phyloP scores from a whole-genome alignment of 495 filamentous ascomycete species.

The Penicillium subrubescens region DNA sequence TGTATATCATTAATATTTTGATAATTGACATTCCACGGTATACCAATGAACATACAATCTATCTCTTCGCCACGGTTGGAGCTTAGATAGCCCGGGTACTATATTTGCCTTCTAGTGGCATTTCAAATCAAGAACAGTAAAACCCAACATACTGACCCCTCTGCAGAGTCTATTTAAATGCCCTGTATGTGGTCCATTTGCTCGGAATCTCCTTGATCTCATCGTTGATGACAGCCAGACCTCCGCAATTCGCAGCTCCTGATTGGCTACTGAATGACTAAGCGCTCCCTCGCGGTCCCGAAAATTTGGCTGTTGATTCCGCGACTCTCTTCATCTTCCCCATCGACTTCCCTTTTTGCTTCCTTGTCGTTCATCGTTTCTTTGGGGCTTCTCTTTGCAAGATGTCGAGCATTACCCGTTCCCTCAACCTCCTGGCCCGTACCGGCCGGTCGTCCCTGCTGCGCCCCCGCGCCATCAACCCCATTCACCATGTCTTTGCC shows the following conservation, averaged over 20 bases:
- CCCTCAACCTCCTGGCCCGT: conserved; percentile 69
- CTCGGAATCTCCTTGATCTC: background rate
- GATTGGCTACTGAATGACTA: conserved; percentile 47
- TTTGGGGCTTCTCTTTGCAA: conserved; percentile 43
- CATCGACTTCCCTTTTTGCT: conserved; percentile 39
- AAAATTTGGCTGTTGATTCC: conserved; percentile 46
- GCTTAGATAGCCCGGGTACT: background rate
- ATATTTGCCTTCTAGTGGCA: background rate
- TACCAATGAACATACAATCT: background rate
- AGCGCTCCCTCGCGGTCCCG: conserved; percentile 31
- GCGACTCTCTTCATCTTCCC: conserved; percentile 27
- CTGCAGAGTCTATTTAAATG: background rate
- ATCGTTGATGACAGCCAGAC: conserved; percentile 17
- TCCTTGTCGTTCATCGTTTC: conserved; percentile 37
- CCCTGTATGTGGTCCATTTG: background rate
- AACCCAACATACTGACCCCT: background rate
- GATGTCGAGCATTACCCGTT: conserved; percentile 67
- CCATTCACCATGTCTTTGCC: conserved; percentile 69
- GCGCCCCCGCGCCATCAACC: conserved; percentile 63
- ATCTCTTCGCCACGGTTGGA: background rate
- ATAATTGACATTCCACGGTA: background rate
- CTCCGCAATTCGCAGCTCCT: conserved; percentile 42
- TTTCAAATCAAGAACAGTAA: background rate
- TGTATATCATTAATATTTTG: background rate
- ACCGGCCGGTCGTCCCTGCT: conserved; percentile 64